These are phyloP conservation scores for Pythium oligandrum DNA, from an alignment of 352 stramenopile genomes.

Conservation along the genomic window DNA sequence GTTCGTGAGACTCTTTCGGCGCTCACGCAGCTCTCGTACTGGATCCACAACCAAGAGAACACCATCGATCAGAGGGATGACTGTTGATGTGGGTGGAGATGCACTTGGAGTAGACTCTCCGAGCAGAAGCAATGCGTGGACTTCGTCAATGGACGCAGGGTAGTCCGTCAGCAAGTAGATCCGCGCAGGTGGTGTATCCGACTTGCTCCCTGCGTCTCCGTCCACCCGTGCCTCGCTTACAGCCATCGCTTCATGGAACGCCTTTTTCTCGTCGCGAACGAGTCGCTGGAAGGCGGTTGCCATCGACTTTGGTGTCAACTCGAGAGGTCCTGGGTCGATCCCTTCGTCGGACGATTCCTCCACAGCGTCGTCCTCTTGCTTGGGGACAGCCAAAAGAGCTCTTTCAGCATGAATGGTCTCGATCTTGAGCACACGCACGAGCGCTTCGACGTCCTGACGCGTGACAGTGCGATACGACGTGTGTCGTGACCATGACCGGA, in stretches of 20 bases:
- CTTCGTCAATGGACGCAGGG: slow-evolving; percentile 40
- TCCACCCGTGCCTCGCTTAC: not conserved
- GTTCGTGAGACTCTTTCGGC: slow-evolving; percentile 25
- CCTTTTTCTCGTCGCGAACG: slow-evolving; percentile 32
- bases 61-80: slow-evolving; percentile 59
- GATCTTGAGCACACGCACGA: slow-evolving; percentile 11
- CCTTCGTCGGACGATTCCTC: not conserved
- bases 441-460: slow-evolving; percentile 30
- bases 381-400: no score
- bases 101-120: slow-evolving; percentile 16
- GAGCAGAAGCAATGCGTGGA: slow-evolving; percentile 34
- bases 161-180: slow-evolving; percentile 67
- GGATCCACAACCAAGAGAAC: slow-evolving; percentile 41
- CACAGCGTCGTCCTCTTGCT: not conserved
- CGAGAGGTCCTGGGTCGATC: slow-evolving; percentile 2
- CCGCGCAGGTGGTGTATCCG: slow-evolving; percentile 14
- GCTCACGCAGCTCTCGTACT: slow-evolving; percentile 19
- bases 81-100: slow-evolving; percentile 5
- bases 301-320: slow-evolving; percentile 16
- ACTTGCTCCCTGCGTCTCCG: not conserved
- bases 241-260: slow-evolving; percentile 15
- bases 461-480: slow-evolving; percentile 45
- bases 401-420: slow-evolving; percentile 2
- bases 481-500: slow-evolving; percentile 20
- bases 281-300: slow-evolving; percentile 51